Evolutionary conservation across 2,329 filamentous ascomycete species (phyloP), one percentile per base, ranked within the genome.

Genomic region (Diaporthe citriasiana): DNA sequence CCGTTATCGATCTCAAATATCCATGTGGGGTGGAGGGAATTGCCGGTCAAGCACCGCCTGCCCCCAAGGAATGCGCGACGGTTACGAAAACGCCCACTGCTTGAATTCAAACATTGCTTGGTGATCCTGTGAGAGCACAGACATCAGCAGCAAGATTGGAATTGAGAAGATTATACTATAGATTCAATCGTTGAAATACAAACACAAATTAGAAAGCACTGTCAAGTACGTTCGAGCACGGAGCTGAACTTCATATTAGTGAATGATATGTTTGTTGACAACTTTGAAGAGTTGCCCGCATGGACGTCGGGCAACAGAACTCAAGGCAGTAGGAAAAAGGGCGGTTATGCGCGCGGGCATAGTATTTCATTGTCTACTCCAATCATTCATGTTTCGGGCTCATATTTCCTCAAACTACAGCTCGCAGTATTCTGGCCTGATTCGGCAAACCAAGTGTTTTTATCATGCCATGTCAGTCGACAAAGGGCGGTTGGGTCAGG

Each of bases 1-100:
- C 69, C 12, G 69, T 71, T 25, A 63, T 71, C 9, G 56, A 71
- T 51, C 50, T 51, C 7, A 27, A 22, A 22, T 55, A n/a, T 9
- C 69, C 69, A 33, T 71, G 69, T 33, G 69, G 69, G 33, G 55
- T 40, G 35, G n/a, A 27, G 7, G 27, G 9, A 13, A 42, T 42
- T 22, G 56, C 45, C 17, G 69, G 69, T 22, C 10, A 33, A 15
- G 56, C 56, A 4, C 45, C 45, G 1, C 22, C 42, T 38, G 47
- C 30, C 30, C 45, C 69, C 13, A 30, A 63, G 38, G 10, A 40
- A 7, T 71, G 69, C n/a, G 17, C 69, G 10, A 71, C 47, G 3
- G 35, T 42, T 4, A 51, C 42, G 3, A 50, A 71, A 38, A 25
- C 47, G 15, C 42, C 69, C 2, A 22, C n/a, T n/a, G 15, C n/a